Conservation (phyloP, 1,139 yeast species). For the Magnusiomyces magnusii region DNA sequence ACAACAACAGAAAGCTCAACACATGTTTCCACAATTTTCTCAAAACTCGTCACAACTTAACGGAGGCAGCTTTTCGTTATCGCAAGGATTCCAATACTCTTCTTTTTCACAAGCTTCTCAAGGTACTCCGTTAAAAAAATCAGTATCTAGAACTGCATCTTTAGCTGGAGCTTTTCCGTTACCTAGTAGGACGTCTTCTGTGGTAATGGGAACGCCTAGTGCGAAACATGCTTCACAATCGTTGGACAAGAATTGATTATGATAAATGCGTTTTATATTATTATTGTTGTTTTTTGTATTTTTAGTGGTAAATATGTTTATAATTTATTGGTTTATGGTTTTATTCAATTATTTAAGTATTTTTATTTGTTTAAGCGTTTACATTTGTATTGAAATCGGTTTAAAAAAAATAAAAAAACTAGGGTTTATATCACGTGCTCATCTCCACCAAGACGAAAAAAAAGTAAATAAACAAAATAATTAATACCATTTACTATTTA, state of each 20-base stretch:
- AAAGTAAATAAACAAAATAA: neutral
- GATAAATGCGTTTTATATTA: neutral
- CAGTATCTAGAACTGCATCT: neutral
- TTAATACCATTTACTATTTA: too few species aligned
- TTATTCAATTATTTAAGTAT: too few species aligned
- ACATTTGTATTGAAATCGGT: too few species aligned
- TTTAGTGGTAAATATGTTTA: too few species aligned
- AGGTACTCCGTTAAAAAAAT: neutral
- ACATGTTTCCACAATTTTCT: neutral
- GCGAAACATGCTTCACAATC: neutral
- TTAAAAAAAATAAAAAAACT: too few species aligned
- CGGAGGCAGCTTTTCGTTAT: neutral
- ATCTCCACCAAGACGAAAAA: too few species aligned
- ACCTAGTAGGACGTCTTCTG: neutral
- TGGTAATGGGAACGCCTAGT: neutral
- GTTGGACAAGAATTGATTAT: neutral
- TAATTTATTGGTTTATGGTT: too few species aligned
- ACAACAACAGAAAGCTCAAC: slow-evolving; percentile 6
- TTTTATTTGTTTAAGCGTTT: too few species aligned
- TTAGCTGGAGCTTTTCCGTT: neutral
- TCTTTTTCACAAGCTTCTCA: neutral
- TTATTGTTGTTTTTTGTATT: neutral
- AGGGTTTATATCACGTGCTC: too few species aligned
- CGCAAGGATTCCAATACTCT: neutral
- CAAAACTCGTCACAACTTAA: neutral